Percentiles rank a stretch among this genome's conserved stretches.
Evolutionary conservation across 2,329 filamentous ascomycete species (phyloP).

Genomic region (Ramularia endophylla): DNA sequence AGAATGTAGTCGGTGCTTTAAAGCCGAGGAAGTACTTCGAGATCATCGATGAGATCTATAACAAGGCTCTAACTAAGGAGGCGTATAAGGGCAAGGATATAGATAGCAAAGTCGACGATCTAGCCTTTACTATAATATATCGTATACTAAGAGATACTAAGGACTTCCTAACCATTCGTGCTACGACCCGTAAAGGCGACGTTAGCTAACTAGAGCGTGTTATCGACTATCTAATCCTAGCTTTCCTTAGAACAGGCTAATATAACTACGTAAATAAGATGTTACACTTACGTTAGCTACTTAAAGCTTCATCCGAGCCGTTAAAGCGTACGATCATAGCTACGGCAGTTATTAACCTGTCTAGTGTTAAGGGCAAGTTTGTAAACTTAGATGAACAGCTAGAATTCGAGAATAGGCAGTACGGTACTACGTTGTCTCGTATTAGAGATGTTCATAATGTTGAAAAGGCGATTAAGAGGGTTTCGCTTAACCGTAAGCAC

Average conservation of each 20-base stretch:
- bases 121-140: slow-evolving; percentile 1
- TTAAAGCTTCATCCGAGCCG: no score
- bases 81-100: not conserved
- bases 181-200: slow-evolving; percentile 1
- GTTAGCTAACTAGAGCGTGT: not conserved
- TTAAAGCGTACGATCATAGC: not conserved
- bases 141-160: slow-evolving; percentile 1
- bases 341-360: not conserved
- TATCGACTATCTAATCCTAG: not conserved
- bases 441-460: not conserved
- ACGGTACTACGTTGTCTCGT: not conserved
- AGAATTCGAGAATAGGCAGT: not conserved
- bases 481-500: no score
- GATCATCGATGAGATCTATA: not conserved
- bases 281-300: slow-evolving; percentile 1
- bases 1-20: no score
- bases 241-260: not conserved
- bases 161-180: not conserved
- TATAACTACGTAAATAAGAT: slow-evolving; percentile 1
- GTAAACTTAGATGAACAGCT: not conserved
- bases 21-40: not conserved
- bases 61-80: not conserved
- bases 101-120: not conserved
- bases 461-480: not conserved
- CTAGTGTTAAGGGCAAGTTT: not conserved